Evolutionary conservation across 768 basidiomycete species (phyloP).

Genomic region (Lactarius vividus): DNA sequence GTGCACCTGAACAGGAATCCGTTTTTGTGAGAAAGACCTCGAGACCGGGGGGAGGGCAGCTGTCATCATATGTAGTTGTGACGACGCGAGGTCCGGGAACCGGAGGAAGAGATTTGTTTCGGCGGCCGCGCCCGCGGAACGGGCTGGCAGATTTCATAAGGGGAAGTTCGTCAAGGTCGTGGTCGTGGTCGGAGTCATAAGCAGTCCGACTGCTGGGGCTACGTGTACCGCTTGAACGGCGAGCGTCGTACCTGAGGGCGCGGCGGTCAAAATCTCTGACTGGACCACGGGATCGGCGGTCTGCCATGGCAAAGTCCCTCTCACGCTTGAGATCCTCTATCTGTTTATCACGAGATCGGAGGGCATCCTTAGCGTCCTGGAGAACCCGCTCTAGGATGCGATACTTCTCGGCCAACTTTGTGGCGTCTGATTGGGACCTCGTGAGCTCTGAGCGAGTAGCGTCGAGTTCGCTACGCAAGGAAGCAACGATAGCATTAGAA

Average conservation of each 20-base stretch:
- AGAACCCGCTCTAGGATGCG: constrained; percentile 60
- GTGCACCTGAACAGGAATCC: constrained; percentile 72
- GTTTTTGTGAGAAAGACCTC: constrained; percentile 73
- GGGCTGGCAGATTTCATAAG: constrained; percentile 18
- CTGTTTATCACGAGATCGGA: constrained; percentile 58
- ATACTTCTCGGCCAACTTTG: constrained; percentile 60
- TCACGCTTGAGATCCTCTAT: constrained; percentile 49
- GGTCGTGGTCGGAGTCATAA: constrained; percentile 19
- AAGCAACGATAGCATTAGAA: constrained; percentile 26
- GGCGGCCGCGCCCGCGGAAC: constrained; percentile 24
- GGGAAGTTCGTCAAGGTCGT: constrained; percentile 23
- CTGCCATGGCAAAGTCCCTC: constrained; percentile 27
- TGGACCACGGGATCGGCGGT: constrained; percentile 24
- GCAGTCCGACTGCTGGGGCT: constrained; percentile 24
- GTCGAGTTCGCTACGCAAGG: constrained; percentile 59
- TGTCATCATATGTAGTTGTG: constrained; percentile 43
- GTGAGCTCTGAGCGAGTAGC: constrained; percentile 50
- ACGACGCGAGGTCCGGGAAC: constrained; percentile 22
- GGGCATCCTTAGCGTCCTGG: constrained; percentile 58
- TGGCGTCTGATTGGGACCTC: constrained; percentile 51
- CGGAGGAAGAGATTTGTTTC: constrained; percentile 30
- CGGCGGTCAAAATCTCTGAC: constrained; percentile 20
- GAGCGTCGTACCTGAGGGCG: constrained; percentile 24
- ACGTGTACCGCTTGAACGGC: constrained; percentile 22
- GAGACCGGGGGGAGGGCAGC: constrained; percentile 55